These are phyloP conservation scores for Sarcodon sp. DNA, from an alignment of 768 basidiomycete genomes.

Conservation along the genomic window DNA sequence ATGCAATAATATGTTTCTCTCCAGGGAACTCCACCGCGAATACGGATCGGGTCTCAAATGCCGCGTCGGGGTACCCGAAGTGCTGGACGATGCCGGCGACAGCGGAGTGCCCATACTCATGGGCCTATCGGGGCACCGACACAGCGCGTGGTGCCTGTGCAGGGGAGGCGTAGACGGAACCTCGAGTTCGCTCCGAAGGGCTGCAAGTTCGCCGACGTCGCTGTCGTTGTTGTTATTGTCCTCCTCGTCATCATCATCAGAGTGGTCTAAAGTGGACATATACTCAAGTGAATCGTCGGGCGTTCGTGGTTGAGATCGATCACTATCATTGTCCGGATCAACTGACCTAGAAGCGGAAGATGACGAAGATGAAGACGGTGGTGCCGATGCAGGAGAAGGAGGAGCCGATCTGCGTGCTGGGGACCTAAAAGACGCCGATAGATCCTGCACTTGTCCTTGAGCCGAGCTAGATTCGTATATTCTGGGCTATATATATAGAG, in stretches of 20 bases:
- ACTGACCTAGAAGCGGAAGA: neutral
- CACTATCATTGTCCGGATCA: neutral
- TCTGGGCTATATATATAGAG: neutral
- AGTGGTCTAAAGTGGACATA: neutral
- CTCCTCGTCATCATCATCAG: neutral
- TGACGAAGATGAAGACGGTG: too few species aligned
- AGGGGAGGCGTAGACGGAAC: neutral
- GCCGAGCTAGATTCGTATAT: too few species aligned
- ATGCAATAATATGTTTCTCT: conserved; percentile 6
- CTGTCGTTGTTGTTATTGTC: neutral
- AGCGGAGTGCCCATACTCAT: too few species aligned
- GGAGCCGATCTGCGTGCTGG: neutral
- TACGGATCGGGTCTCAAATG: conserved; percentile 8
- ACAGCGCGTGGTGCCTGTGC: too few species aligned
- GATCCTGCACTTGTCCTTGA: neutral
- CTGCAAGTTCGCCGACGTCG: neutral
- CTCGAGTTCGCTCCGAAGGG: neutral
- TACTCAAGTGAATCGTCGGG: neutral
- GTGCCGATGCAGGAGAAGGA: too few species aligned
- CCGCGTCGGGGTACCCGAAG: neutral
- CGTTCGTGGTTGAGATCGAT: neutral
- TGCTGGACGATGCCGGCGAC: too few species aligned
- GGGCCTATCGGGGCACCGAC: too few species aligned
- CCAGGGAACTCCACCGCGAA: conserved; percentile 5
- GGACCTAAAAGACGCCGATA: neutral